Evolutionary conservation across 1,284 basidiomycete species (phyloP).

Genomic region (Ceratobasidium sp.): DNA sequence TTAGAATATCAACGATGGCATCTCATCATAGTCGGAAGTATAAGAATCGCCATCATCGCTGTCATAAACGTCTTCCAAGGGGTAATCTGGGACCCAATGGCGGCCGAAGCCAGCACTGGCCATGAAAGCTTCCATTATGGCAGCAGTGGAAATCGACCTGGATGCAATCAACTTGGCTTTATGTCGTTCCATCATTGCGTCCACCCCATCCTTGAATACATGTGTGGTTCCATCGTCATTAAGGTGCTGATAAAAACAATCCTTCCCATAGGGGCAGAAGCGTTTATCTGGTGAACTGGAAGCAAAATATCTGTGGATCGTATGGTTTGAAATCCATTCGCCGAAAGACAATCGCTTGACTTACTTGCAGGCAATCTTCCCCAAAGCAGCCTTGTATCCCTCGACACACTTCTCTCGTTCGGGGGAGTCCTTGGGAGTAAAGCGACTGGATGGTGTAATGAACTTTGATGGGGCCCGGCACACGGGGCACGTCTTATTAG

Average conservation of each 20-base stretch:
- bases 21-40: constrained; percentile 14
- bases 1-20: constrained; percentile 28
- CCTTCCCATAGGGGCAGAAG: constrained; percentile 46
- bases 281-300: constrained; percentile 40
- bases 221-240: constrained; percentile 41
- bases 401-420: constrained; percentile 42
- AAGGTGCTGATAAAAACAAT: constrained; percentile 47
- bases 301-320: constrained; percentile 41
- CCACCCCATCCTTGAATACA: constrained; percentile 41
- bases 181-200: constrained; percentile 40
- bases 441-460: constrained; percentile 46
- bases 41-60: constrained; percentile 36
- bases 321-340: no score
- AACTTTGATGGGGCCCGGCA: constrained; percentile 45
- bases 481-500: constrained; percentile 46
- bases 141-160: not conserved
- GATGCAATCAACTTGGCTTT: constrained; percentile 35
- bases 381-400: constrained; percentile 44
- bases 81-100: constrained; percentile 1
- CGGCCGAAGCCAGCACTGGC: constrained; percentile 1
- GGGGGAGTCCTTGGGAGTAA: constrained; percentile 44
- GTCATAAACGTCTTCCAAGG: not conserved
- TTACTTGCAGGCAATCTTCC: constrained; percentile 45
- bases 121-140: constrained; percentile 28
- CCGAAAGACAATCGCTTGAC: not conserved